Base-by-base conservation (phyloP, 2,329 filamentous ascomycete species). In the Didymella arachidicola region DNA sequence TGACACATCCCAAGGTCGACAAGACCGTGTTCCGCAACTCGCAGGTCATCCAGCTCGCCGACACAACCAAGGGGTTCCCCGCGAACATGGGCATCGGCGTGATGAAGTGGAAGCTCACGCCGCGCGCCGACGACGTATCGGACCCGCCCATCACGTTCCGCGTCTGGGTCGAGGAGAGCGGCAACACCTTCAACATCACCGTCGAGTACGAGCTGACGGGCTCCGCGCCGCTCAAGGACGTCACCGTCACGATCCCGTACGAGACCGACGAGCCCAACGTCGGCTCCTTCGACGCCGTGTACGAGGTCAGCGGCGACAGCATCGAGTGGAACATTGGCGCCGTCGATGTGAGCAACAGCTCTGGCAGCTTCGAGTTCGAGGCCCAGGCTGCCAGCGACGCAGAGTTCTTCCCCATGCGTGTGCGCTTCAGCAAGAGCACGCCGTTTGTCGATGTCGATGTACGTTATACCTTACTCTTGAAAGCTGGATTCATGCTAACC, bases 381-480 rank as follows among this genome's bases (percentile, higher is more conserved):
- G 92, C 93, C 1, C 88, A 91, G 76, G 91, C 91, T 11, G 86
- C 88, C 54, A 91, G 93, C 66, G 95, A 98, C 75, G 89, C 92
- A 56, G 93, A 97, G 70, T 98, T 98, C 82, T 99, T 99, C 87
- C 95, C 95, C 1, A 98, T 99, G 93, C 89, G 86, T 53, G 88
- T 98, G 60, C 86, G 88, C 53, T 99, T 99, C 79, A 89, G 87
- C 63, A 97, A 96, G 84, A 85, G 87, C 41, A 87, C 85, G 58
- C 94, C 95, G 27, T 97, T 92, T 77, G 86, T 98, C 49, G 92
- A 97, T 71, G 91, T 99, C 64, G 93, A 97, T 80, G 94, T 98
- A 83, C 89, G 90, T 86, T 62, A 44, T 1, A 14, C 1, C 27
- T 16, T 32, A 1, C 2, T 6, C 32, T 29, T 19, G n/a, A n/a